Conservation (phyloP, 306 rosid genomes). For the Nissolia schottii region DNA sequence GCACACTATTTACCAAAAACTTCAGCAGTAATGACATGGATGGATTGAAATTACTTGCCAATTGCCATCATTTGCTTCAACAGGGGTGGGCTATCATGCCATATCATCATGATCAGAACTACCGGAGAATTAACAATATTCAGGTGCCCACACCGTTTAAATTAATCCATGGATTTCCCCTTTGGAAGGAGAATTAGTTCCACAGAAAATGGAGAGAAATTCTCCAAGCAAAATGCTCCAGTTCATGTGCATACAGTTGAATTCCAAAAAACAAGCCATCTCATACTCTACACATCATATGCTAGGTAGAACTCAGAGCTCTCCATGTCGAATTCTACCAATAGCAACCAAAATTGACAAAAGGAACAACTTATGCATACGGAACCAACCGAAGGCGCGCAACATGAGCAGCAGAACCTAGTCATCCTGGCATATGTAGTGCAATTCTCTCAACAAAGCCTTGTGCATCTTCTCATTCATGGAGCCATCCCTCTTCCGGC, state of each 20-base stretch:
- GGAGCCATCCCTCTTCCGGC: slow-evolving; percentile 51
- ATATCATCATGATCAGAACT: background rate
- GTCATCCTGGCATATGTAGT: slow-evolving; percentile 31
- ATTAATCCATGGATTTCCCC: background rate
- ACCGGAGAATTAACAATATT: background rate
- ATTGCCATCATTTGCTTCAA: slow-evolving; percentile 3
- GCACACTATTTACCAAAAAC: background rate
- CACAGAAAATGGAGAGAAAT: background rate
- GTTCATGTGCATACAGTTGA: background rate
- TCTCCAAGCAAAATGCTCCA: slow-evolving; percentile 1
- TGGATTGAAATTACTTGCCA: slow-evolving; percentile 1
- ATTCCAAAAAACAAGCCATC: background rate
- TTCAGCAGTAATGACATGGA: background rate
- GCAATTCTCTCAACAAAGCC: slow-evolving; percentile 57
- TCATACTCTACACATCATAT: background rate
- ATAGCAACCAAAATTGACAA: background rate
- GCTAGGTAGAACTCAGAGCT: background rate
- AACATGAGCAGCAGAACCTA: background rate
- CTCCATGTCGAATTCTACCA: slow-evolving; percentile 1
- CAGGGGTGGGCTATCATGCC: background rate
- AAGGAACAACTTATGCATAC: background rate
- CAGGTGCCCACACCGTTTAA: background rate
- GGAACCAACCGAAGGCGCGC: background rate
- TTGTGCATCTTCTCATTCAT: slow-evolving; percentile 54
- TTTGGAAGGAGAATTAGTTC: background rate